Conservation (phyloP, 768 basidiomycete genomes). For the Trametopsis cervina region DNA sequence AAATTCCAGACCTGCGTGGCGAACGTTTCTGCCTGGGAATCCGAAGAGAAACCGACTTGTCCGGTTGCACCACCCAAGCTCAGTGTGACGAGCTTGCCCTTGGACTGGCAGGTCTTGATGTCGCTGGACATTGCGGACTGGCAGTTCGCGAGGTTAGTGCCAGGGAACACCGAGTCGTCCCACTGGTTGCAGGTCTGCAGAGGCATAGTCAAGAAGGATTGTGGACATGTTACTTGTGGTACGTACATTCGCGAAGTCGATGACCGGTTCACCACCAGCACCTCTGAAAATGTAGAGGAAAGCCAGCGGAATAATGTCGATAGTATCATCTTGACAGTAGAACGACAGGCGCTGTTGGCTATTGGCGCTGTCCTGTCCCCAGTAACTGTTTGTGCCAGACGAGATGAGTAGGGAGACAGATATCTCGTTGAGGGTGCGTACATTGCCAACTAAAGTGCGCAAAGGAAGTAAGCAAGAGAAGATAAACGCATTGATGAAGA, state of each 20-base stretch:
- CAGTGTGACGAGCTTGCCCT: slow-evolving; percentile 32
- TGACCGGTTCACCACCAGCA: slow-evolving; percentile 48
- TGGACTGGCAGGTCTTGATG: slow-evolving; percentile 55
- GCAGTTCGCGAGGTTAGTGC: slow-evolving; percentile 61
- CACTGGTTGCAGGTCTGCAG: slow-evolving; percentile 54
- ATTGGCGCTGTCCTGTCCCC: slow-evolving; percentile 42
- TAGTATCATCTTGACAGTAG: slow-evolving; percentile 50
- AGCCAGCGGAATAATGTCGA: slow-evolving; percentile 55
- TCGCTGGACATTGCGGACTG: slow-evolving; percentile 43
- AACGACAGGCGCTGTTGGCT: slow-evolving; percentile 44
- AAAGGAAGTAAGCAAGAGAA: background rate
- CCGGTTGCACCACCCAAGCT: slow-evolving; percentile 44
- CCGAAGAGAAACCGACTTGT: slow-evolving; percentile 51
- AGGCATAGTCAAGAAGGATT: background rate
- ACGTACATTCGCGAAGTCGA: slow-evolving; percentile 54
- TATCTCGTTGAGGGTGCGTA: slow-evolving; percentile 18
- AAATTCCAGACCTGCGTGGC: slow-evolving; percentile 67
- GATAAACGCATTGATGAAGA: background rate
- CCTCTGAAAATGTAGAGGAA: slow-evolving; percentile 57
- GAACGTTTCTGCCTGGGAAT: slow-evolving; percentile 51
- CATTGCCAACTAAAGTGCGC: slow-evolving; percentile 21
- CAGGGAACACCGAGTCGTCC: slow-evolving; percentile 54
- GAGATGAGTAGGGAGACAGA: background rate
- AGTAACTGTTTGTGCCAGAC: slow-evolving; percentile 30
- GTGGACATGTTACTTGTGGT: background rate